These are phyloP conservation scores for Penicillium sp. DNA, from an alignment of 2,329 filamentous ascomycete genomes.

Conservation along the genomic window DNA sequence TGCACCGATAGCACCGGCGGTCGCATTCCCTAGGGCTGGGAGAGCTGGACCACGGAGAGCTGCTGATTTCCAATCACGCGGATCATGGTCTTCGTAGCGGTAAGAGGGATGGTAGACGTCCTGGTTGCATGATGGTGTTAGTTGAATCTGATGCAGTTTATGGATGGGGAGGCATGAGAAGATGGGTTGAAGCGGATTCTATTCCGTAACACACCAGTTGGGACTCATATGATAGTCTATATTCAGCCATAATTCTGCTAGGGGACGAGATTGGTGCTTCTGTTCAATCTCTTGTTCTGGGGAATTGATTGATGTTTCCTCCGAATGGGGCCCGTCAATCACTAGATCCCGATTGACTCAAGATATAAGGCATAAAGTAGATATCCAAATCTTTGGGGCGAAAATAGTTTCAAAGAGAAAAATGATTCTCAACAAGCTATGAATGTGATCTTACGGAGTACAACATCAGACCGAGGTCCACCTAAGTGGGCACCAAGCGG, in stretches of 20 bases:
- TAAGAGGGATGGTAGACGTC: conserved; percentile 48
- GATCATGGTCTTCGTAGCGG: conserved; percentile 36
- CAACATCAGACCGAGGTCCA: conserved; percentile 14
- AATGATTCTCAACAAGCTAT: not conserved
- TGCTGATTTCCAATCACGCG: conserved; percentile 33
- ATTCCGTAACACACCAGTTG: conserved; percentile 22
- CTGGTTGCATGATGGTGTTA: conserved; percentile 21
- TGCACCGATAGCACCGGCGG: conserved; percentile 75
- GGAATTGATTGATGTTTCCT: not conserved
- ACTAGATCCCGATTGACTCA: not conserved
- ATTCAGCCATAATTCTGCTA: conserved; percentile 55
- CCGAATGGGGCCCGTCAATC: not conserved
- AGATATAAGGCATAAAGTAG: not conserved
- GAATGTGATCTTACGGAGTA: conserved; percentile 15
- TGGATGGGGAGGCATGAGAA: not conserved
- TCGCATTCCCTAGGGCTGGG: conserved; percentile 75
- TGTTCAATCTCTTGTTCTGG: not conserved
- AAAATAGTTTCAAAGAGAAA: not conserved
- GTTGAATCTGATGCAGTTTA: not conserved
- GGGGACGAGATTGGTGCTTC: not conserved
- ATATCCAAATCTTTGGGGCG: not conserved
- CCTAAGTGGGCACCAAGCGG: conserved; percentile 10
- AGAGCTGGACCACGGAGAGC: conserved; percentile 50
- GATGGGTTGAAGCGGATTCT: not conserved
- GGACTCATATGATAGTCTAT: conserved; percentile 64